Evolutionary conservation across 257 asterid species (phyloP).

Genomic region (Salvia rosmarinus): DNA sequence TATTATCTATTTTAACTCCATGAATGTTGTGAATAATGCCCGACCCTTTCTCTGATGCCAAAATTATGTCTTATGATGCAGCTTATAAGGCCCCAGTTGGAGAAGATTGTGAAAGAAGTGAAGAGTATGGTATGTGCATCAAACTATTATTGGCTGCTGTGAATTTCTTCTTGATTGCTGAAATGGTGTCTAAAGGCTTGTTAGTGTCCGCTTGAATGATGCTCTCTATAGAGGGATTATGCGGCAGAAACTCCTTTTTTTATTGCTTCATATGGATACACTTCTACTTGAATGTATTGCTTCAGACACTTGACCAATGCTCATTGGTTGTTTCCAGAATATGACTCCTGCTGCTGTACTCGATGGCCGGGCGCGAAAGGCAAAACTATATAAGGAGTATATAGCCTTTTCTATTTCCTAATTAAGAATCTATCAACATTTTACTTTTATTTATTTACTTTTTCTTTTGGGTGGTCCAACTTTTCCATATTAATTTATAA

Average conservation of each 20-base stretch:
- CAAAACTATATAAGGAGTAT: conserved; percentile 67
- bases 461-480: background rate
- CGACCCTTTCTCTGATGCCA: conserved; percentile 14
- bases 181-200: no score
- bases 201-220: background rate
- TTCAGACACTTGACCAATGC: conserved; percentile 21
- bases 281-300: conserved; percentile 6
- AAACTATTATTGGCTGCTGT: conserved; percentile 32
- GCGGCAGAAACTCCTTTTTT: conserved; percentile 17
- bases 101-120: conserved; percentile 74
- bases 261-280: conserved; percentile 12
- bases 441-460: background rate
- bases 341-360: conserved; percentile 78
- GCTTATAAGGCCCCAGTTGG: conserved; percentile 77
- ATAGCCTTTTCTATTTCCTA: conserved; percentile 36
- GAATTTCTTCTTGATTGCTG: background rate
- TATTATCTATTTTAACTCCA: background rate
- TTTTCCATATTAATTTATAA: background rate
- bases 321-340: conserved; percentile 50
- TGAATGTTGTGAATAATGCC: conserved; percentile 14
- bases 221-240: conserved; percentile 21
- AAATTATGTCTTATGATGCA: conserved; percentile 48
- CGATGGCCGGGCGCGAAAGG: conserved; percentile 70
- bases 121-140: conserved; percentile 61
- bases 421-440: conserved; percentile 20